phyloP scores from a whole-genome alignment of 2,329 filamentous ascomycete genomes.

The Coniochaeta ligniaria region DNA sequence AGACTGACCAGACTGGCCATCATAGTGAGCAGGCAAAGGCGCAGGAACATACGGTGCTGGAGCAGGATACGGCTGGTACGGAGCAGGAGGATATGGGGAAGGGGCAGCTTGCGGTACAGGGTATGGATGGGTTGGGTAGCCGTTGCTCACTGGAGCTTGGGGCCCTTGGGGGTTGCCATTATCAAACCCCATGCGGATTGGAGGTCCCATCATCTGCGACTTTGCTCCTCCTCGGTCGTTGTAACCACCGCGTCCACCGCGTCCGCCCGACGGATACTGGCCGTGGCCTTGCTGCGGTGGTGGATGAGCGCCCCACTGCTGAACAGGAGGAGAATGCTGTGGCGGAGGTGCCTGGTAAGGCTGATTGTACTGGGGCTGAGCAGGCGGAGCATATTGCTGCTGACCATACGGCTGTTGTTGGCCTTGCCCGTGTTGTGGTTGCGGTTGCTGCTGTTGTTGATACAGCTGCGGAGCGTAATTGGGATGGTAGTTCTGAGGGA shows the following conservation, averaged over 20 bases:
- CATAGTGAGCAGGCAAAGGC: constrained; percentile 15
- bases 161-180: constrained; percentile 27
- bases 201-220: constrained; percentile 41
- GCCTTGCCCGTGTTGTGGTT: constrained; percentile 24
- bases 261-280: constrained; percentile 26
- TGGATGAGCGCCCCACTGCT: constrained; percentile 32
- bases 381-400: constrained; percentile 14
- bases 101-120: constrained; percentile 19
- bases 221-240: constrained; percentile 30
- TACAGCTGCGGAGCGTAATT: constrained; percentile 53
- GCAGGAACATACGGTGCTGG: constrained; percentile 20
- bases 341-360: constrained; percentile 23
- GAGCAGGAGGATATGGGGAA: constrained; percentile 18
- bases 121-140: constrained; percentile 28
- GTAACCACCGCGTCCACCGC: constrained; percentile 29
- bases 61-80: constrained; percentile 31
- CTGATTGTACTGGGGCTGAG: constrained; percentile 24
- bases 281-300: constrained; percentile 20
- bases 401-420: constrained; percentile 11
- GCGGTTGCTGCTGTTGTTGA: constrained; percentile 22
- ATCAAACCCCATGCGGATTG: constrained; percentile 48
- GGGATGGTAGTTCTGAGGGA: constrained; percentile 49
- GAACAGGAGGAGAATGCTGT: constrained; percentile 25
- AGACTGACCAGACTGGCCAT: constrained; percentile 24
- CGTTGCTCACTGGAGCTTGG: constrained; percentile 37